Evolutionary conservation across 805 yeast genomes (phyloP).

Genomic region (Wickerhamomyces subpelliculosus): DNA sequence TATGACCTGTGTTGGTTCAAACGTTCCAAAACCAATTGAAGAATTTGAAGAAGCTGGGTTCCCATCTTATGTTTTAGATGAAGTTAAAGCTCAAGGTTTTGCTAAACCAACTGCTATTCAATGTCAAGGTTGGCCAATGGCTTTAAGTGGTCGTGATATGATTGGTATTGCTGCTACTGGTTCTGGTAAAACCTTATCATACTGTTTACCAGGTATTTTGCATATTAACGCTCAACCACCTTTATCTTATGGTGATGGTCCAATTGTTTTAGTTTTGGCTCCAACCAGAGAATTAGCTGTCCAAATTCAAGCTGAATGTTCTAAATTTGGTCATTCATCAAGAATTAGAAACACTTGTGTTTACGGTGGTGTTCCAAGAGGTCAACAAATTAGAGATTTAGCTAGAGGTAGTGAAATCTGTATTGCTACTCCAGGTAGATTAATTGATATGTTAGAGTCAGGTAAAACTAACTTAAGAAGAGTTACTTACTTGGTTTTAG

Average conservation of each 20-base stretch:
- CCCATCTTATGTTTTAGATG: slow-evolving; percentile 86
- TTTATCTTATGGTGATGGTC: slow-evolving; percentile 92
- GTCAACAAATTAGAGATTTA: slow-evolving; percentile 95
- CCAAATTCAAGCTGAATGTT: slow-evolving; percentile 93
- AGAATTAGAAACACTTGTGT: slow-evolving; percentile 96
- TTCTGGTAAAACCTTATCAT: slow-evolving; percentile 96
- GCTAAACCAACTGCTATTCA: slow-evolving; percentile 93
- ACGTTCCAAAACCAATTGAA: slow-evolving; percentile 92
- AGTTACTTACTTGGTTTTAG: slow-evolving; percentile 94
- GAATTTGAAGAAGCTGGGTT: slow-evolving; percentile 95
- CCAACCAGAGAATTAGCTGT: slow-evolving; percentile 99
- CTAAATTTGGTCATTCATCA: slow-evolving; percentile 87
- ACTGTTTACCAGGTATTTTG: slow-evolving; percentile 94
- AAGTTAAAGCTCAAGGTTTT: slow-evolving; percentile 89
- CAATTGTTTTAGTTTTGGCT: slow-evolving; percentile 89
- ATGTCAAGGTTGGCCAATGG: slow-evolving; percentile 99
- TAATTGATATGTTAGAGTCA: slow-evolving; percentile 93
- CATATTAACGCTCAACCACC: slow-evolving; percentile 98
- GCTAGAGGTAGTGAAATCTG: slow-evolving; percentile 92
- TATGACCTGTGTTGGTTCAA: slow-evolving; percentile 77
- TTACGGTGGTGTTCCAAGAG: slow-evolving; percentile 99
- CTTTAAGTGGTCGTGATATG: slow-evolving; percentile 96
- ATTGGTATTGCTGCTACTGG: slow-evolving; percentile 99
- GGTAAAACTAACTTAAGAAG: slow-evolving; percentile 93
- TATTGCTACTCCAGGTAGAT: slow-evolving; percentile 98